A percentile compares a stretch with the other conserved stretches of the same genome.
phyloP scores from a whole-genome alignment of 352 stramenopile genomes.

The Phytophthora quininea region DNA sequence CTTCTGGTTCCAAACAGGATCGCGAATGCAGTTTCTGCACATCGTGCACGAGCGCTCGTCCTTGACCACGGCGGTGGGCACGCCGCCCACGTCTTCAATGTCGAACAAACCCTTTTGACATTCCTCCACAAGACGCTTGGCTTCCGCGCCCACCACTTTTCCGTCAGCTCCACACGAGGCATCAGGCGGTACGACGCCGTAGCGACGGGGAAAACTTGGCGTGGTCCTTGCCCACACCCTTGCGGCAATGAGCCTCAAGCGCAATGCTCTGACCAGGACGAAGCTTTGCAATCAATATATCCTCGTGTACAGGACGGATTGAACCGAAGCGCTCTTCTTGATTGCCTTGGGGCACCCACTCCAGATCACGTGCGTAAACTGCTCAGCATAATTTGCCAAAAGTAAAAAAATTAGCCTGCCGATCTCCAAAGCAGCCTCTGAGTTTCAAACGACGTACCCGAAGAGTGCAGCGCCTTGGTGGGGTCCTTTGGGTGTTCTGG shows the following conservation, averaged over 20 bases:
- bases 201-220: slow-evolving; percentile 98
- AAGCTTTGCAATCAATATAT: slow-evolving; percentile 97
- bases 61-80: slow-evolving; percentile 82
- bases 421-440: neutral
- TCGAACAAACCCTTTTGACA: slow-evolving; percentile 90
- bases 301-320: slow-evolving; percentile 91
- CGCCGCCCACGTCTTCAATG: slow-evolving; percentile 89
- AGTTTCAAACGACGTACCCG: slow-evolving; percentile 36
- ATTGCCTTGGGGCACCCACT: slow-evolving; percentile 97
- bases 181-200: slow-evolving; percentile 96
- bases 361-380: slow-evolving; percentile 95
- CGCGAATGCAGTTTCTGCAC: slow-evolving; percentile 96
- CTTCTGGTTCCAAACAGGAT: slow-evolving; percentile 83
- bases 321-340: slow-evolving; percentile 91
- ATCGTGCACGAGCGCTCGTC: slow-evolving; percentile 93
- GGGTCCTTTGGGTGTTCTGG: slow-evolving; percentile 69
- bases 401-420: slow-evolving; percentile 7
- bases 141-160: slow-evolving; percentile 67
- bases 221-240: slow-evolving; percentile 97
- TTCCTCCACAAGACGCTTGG: slow-evolving; percentile 64
- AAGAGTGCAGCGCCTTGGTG: slow-evolving; percentile 68
- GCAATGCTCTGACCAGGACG: slow-evolving; percentile 96
- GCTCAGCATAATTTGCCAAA: slow-evolving; percentile 5
- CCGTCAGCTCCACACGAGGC: slow-evolving; percentile 79
- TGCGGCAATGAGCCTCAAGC: slow-evolving; percentile 94